These are phyloP conservation scores for Kuraishia hungarica DNA, from an alignment of 805 yeast genomes.

Conservation along the genomic window DNA sequence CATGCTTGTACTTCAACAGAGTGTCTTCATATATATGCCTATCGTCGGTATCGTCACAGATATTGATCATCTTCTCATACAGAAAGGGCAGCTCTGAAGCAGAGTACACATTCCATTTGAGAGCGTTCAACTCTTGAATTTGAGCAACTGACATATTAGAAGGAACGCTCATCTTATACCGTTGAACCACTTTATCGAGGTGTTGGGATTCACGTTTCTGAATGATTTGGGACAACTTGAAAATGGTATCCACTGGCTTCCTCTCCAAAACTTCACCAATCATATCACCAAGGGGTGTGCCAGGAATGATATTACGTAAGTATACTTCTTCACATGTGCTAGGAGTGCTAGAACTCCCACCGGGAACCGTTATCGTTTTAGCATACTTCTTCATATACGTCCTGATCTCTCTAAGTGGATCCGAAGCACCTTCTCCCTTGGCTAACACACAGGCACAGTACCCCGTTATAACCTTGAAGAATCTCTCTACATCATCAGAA, in stretches of 20 bases:
- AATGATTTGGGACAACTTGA: slow-evolving; percentile 31
- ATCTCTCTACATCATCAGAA: slow-evolving; percentile 28
- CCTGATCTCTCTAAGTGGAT: slow-evolving; percentile 37
- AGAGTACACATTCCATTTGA: slow-evolving; percentile 37
- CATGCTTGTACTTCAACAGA: slow-evolving; percentile 47
- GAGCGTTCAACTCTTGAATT: slow-evolving; percentile 26
- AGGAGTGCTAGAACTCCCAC: background rate
- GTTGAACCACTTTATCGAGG: slow-evolving; percentile 32
- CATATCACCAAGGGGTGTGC: slow-evolving; percentile 41
- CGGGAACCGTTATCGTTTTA: slow-evolving; percentile 5
- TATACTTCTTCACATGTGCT: slow-evolving; percentile 29
- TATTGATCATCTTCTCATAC: slow-evolving; percentile 48
- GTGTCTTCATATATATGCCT: slow-evolving; percentile 55
- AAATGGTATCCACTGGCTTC: slow-evolving; percentile 34
- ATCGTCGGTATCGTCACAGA: slow-evolving; percentile 51
- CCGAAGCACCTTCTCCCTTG: slow-evolving; percentile 37
- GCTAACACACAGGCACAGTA: slow-evolving; percentile 32
- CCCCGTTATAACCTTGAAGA: slow-evolving; percentile 38
- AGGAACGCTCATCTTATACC: slow-evolving; percentile 41
- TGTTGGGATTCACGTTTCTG: slow-evolving; percentile 29
- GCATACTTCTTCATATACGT: slow-evolving; percentile 31
- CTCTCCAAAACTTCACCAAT: slow-evolving; percentile 36
- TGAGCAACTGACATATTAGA: slow-evolving; percentile 32
- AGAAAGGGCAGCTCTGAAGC: slow-evolving; percentile 43
- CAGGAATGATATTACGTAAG: slow-evolving; percentile 46